These are phyloP conservation scores for Metschnikowia lunata DNA, from an alignment of 805 yeast genomes.

Conservation along the genomic window DNA sequence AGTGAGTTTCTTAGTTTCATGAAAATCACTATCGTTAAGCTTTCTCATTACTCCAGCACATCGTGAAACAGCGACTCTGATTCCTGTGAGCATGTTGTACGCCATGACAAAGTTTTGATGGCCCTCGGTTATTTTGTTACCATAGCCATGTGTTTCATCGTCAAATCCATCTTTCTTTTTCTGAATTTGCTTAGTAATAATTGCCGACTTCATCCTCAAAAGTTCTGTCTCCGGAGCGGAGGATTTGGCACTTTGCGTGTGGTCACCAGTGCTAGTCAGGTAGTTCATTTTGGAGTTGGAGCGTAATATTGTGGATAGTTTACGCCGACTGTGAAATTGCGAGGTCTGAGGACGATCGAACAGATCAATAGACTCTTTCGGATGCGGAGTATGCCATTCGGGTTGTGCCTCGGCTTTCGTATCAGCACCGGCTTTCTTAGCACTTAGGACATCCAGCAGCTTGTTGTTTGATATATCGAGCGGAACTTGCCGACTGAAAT, in stretches of 20 bases:
- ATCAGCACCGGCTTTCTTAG: background rate
- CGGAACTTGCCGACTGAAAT: background rate
- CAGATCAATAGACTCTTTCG: slow-evolving; percentile 1
- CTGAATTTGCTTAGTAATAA: slow-evolving; percentile 41
- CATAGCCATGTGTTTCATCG: slow-evolving; percentile 61
- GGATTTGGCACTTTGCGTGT: background rate
- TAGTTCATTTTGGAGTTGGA: background rate
- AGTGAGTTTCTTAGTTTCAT: slow-evolving; percentile 68
- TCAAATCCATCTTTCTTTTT: slow-evolving; percentile 39
- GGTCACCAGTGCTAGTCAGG: background rate
- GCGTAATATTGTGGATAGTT: slow-evolving; percentile 9
- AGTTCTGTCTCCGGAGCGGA: slow-evolving; percentile 38
- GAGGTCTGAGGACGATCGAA: slow-evolving; percentile 7
- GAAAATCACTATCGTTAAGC: slow-evolving; percentile 67
- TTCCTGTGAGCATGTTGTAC: slow-evolving; percentile 95
- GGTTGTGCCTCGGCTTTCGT: background rate
- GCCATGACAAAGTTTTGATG: slow-evolving; percentile 92
- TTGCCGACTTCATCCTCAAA: slow-evolving; percentile 46
- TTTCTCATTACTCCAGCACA: slow-evolving; percentile 82
- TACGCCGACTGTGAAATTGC: slow-evolving; percentile 11
- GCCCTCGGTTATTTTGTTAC: slow-evolving; percentile 84
- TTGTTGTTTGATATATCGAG: background rate
- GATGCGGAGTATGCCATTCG: slow-evolving; percentile 9
- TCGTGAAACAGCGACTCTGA: slow-evolving; percentile 89
- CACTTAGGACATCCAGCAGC: background rate